Evolutionary conservation across 768 basidiomycete species (phyloP).

Genomic region (Tulasnella sp.): DNA sequence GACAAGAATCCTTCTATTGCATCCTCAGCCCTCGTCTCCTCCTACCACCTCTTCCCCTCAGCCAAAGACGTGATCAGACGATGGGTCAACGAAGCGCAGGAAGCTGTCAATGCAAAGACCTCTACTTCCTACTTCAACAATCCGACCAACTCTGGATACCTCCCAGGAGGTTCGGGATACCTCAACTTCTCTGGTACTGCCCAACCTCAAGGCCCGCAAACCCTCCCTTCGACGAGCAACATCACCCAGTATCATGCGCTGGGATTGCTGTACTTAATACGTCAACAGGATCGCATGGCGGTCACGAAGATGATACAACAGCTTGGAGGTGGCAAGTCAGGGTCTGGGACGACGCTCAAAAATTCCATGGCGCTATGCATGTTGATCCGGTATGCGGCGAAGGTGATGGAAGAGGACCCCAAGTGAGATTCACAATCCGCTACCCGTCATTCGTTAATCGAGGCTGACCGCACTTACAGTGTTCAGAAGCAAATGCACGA

Average conservation of each 20-base stretch:
- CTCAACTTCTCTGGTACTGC: constrained; percentile 57
- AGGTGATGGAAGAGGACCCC: constrained; percentile 96
- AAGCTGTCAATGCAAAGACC: constrained; percentile 85
- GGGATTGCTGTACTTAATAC: constrained; percentile 84
- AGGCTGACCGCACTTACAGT: constrained; percentile 33
- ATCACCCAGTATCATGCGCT: constrained; percentile 96
- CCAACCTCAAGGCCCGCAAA: constrained; percentile 49
- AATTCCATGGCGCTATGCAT: constrained; percentile 97
- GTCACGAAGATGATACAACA: constrained; percentile 99
- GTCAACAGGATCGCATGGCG: constrained; percentile 98
- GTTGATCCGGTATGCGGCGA: constrained; percentile 96
- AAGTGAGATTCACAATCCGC: constrained; percentile 56
- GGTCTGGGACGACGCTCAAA: constrained; percentile 72
- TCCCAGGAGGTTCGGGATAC: constrained; percentile 36
- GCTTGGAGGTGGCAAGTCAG: constrained; percentile 78
- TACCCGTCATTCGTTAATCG: not conserved
- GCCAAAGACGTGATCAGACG: constrained; percentile 95
- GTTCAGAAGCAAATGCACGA: constrained; percentile 89
- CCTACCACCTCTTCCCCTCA: constrained; percentile 89
- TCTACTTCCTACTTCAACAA: constrained; percentile 50
- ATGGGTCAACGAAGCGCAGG: constrained; percentile 99
- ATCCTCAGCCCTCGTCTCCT: constrained; percentile 90
- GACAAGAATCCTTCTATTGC: constrained; percentile 93
- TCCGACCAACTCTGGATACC: constrained; percentile 26
- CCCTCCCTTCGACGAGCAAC: constrained; percentile 78